Evolutionary conservation across 768 basidiomycete species (phyloP), one percentile per base, ranked within the genome.

Genomic region (Mycena leptocephala): DNA sequence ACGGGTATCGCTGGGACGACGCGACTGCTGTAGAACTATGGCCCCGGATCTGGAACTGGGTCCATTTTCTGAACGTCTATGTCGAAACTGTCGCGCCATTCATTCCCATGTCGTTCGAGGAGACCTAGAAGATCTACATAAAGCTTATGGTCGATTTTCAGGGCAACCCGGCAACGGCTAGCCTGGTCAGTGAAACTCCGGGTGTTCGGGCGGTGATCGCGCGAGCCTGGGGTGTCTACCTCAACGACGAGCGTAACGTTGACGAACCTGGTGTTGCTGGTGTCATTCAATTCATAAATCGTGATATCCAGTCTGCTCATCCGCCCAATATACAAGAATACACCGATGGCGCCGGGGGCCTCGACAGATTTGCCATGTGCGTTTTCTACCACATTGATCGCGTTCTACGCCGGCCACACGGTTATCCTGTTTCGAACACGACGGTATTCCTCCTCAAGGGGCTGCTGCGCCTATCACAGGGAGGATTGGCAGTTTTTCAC

Each of bases 381-480:
- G 46, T 46, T 3, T 2, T 65, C 26, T 30, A 65, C 30, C 63
- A 65, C 32, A 43, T 65, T 35, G 37, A 62, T 37, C 59, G 59
- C 37, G 43, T n/a, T 41, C 43, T 65, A 35, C 24, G 30, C 30
- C 30, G 30, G 18, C 41, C 41, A 32, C 41, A 65, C 43, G 26
- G 24, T n/a, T 48, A 65, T 48, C 58, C 30, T 59, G n/a, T n/a
- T n/a, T 59, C 58, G 58, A 35, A 59, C 32, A 59, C 58, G 58
- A 62, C 35, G 37, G 35, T 62, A 24, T 62, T 62, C 37, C 35
- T 39, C 35, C 59, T 62, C 35, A 51, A 46, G 24, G 63, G 63
- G 5, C 28, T 65, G 43, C 30, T 65, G 26, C 43, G 63, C 63
- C 63, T 65, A 28, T n/a, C n/a, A n/a, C n/a, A n/a, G n/a, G n/a